Conservation (phyloP, 257 asterid species). For the Datura wrightii region DNA sequence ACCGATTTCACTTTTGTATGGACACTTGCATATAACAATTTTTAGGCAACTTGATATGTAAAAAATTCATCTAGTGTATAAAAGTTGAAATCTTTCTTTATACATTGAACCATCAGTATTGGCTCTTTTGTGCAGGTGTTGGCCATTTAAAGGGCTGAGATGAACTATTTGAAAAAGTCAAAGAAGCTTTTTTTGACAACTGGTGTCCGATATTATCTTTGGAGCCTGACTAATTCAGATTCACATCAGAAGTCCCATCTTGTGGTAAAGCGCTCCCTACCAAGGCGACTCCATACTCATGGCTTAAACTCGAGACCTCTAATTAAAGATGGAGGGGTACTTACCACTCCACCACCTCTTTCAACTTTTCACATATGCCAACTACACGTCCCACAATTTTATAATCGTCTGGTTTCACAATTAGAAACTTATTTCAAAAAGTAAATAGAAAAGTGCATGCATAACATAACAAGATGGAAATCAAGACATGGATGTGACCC, state of each 20-base stretch:
- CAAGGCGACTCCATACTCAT: too few relatives aligned
- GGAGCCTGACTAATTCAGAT: too few relatives aligned
- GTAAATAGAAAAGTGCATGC: neutral
- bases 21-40: neutral
- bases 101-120: neutral
- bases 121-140: neutral
- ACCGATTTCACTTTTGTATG: neutral
- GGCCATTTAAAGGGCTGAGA: neutral
- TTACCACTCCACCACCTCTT: too few relatives aligned
- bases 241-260: too few relatives aligned
- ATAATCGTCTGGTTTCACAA: neutral
- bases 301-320: too few relatives aligned
- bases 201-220: too few relatives aligned
- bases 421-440: too few relatives aligned
- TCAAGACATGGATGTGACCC: slow-evolving; percentile 12
- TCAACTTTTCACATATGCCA: neutral
- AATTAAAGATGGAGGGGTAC: too few relatives aligned
- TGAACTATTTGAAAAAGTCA: neutral
- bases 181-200: neutral
- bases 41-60: neutral
- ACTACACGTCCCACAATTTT: neutral
- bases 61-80: neutral
- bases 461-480: neutral
- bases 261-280: too few relatives aligned
- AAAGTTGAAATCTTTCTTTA: neutral